These are phyloP conservation scores for Paraphoma sp. DNA, from an alignment of 2,329 filamentous ascomycete genomes.

Conservation along the genomic window DNA sequence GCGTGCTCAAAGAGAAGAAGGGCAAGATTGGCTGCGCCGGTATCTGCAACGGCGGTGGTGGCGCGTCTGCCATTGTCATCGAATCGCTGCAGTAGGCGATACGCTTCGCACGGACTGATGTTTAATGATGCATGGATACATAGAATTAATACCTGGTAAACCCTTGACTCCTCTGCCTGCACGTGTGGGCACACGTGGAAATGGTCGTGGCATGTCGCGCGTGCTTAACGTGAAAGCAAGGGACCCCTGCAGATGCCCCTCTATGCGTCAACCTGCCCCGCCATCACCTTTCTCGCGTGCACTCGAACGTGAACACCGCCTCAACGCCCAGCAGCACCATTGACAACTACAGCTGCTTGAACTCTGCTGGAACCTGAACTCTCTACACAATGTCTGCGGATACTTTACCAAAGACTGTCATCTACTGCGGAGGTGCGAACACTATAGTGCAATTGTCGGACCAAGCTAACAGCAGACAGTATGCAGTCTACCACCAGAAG, in stretches of 20 bases:
- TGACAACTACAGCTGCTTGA: not conserved
- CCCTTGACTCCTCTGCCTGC: too few relatives aligned
- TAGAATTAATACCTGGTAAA: not conserved
- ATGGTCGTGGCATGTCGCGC: not conserved
- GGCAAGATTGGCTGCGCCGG: constrained; percentile 92
- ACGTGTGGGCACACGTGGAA: not conserved
- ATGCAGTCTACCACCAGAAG: constrained; percentile 71
- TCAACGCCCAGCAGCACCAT: constrained; percentile 1
- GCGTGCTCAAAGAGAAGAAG: constrained; percentile 87
- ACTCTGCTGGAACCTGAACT: not conserved
- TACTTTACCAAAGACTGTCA: constrained; percentile 57
- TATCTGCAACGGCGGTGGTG: constrained; percentile 98
- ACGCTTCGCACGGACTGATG: not conserved
- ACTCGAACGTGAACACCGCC: constrained; percentile 11
- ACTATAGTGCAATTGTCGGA: too few relatives aligned
- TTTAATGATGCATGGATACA: constrained; percentile 8
- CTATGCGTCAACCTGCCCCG: constrained; percentile 8
- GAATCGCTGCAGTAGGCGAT: constrained; percentile 60
- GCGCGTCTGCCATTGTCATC: constrained; percentile 90
- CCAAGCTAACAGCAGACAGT: constrained; percentile 53
- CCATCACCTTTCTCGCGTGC: constrained; percentile 15
- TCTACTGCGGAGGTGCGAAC: constrained; percentile 66
- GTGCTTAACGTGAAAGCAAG: not conserved
- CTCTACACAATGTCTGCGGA: constrained; percentile 43
- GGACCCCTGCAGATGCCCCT: constrained; percentile 6